phyloP scores from a whole-genome alignment of 257 asterid species.

The Ilex aquifolium region DNA sequence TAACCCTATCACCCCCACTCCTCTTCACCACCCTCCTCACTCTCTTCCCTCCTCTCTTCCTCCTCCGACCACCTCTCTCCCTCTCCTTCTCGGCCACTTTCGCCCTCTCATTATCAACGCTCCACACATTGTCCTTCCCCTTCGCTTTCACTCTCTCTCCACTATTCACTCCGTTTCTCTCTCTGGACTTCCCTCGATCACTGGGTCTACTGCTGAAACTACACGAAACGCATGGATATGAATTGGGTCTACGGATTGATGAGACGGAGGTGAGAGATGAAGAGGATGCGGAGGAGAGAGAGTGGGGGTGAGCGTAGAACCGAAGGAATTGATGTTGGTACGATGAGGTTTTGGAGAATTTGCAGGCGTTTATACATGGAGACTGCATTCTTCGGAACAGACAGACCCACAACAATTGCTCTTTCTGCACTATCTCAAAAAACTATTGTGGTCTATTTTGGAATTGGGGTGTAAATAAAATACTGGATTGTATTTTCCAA shows the following conservation, averaged over 20 bases:
- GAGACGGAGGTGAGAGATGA: slow-evolving; percentile 1
- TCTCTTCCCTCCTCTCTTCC: slow-evolving; percentile 40
- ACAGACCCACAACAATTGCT: too few species aligned
- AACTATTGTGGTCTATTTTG: too few species aligned
- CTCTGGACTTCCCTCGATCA: neutral
- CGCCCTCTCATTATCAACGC: slow-evolving; percentile 69
- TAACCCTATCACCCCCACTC: slow-evolving; percentile 48
- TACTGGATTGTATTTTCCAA: too few species aligned
- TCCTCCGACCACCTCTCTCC: slow-evolving; percentile 21
- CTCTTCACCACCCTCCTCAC: slow-evolving; percentile 28
- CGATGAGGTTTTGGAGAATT: too few species aligned
- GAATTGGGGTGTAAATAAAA: too few species aligned
- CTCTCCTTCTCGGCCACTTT: slow-evolving; percentile 17
- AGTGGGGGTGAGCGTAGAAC: too few species aligned
- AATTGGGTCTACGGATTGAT: slow-evolving; percentile 23
- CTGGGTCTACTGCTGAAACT: slow-evolving; percentile 13
- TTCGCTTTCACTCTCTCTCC: slow-evolving; percentile 37
- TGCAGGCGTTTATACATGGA: too few species aligned
- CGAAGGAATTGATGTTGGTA: too few species aligned
- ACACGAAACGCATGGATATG: slow-evolving; percentile 47
- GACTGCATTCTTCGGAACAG: too few species aligned
- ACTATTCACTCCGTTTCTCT: slow-evolving; percentile 18
- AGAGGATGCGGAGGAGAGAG: too few species aligned
- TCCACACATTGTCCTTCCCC: slow-evolving; percentile 95
- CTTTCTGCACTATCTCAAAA: too few species aligned